Conservation (phyloP, 2,329 filamentous ascomycete genomes). For the Pyrenophora graminea region DNA sequence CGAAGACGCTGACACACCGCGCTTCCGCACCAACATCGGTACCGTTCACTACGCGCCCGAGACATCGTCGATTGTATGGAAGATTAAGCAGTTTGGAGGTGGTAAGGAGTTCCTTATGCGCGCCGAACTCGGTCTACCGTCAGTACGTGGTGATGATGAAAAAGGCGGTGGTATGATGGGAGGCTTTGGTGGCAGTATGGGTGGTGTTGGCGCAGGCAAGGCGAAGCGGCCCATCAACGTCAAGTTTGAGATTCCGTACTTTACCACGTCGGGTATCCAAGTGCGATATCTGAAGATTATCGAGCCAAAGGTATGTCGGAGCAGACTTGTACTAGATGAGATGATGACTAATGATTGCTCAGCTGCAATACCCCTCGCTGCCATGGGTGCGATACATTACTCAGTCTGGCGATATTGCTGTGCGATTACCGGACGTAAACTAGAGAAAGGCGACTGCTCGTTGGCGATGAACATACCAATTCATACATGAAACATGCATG, state of each 20-base stretch:
- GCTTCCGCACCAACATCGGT: constrained; percentile 96
- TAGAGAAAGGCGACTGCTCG: constrained; percentile 42
- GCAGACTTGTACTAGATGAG: not conserved
- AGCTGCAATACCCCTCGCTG: constrained; percentile 97
- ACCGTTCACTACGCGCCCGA: constrained; percentile 97
- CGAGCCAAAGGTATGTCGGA: constrained; percentile 87
- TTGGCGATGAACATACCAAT: constrained; percentile 1
- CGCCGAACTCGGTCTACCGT: constrained; percentile 90
- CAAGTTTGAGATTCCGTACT: constrained; percentile 99
- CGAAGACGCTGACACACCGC: constrained; percentile 92
- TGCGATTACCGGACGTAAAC: constrained; percentile 88
- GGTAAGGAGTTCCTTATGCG: constrained; percentile 98
- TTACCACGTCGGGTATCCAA: constrained; percentile 98
- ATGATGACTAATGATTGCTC: constrained; percentile 10
- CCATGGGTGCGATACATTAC: constrained; percentile 99
- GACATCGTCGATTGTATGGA: constrained; percentile 97
- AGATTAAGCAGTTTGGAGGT: constrained; percentile 99
- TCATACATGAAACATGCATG: not conserved
- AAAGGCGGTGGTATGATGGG: constrained; percentile 97
- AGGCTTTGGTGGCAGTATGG: constrained; percentile 96
- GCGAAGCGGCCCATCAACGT: constrained; percentile 96
- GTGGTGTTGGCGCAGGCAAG: constrained; percentile 78
- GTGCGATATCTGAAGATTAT: constrained; percentile 99
- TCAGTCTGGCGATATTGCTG: constrained; percentile 94
- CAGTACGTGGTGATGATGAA: constrained; percentile 92